Conservation (phyloP, 768 basidiomycete species). For the Psilocybe tampanensis region DNA sequence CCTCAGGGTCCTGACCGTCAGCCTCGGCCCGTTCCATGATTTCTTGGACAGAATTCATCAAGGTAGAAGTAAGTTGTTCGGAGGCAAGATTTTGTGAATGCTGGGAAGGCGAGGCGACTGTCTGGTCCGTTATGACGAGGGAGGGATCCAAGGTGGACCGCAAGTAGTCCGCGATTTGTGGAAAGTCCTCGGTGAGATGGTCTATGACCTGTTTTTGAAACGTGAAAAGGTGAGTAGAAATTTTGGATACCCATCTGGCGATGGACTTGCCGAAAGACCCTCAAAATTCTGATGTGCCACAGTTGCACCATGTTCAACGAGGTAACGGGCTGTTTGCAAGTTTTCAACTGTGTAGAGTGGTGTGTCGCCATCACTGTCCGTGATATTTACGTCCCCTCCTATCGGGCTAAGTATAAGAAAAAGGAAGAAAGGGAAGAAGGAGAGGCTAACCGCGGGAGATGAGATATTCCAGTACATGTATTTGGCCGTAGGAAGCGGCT, state of each 20-base stretch:
- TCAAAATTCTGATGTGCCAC: slow-evolving; percentile 65
- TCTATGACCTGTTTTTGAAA: slow-evolving; percentile 58
- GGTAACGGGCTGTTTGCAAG: slow-evolving; percentile 73
- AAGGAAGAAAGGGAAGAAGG: slow-evolving; percentile 11
- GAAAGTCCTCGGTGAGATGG: slow-evolving; percentile 72
- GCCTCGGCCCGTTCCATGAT: slow-evolving; percentile 60
- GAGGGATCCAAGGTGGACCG: slow-evolving; percentile 38
- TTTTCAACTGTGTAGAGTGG: slow-evolving; percentile 90
- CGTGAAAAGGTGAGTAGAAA: slow-evolving; percentile 12
- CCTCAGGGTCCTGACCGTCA: slow-evolving; percentile 69
- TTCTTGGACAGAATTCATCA: slow-evolving; percentile 66
- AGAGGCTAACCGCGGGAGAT: slow-evolving; percentile 58
- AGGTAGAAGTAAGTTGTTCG: slow-evolving; percentile 66
- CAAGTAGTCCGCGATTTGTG: slow-evolving; percentile 64
- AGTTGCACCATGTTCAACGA: slow-evolving; percentile 78
- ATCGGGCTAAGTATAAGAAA: background rate
- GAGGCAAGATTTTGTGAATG: slow-evolving; percentile 69
- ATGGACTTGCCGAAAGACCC: slow-evolving; percentile 68
- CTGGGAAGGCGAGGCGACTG: slow-evolving; percentile 49
- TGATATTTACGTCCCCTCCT: slow-evolving; percentile 89
- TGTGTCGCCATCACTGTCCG: slow-evolving; percentile 88
- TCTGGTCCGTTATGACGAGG: slow-evolving; percentile 20
- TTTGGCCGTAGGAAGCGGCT: slow-evolving; percentile 89
- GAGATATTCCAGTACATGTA: slow-evolving; percentile 76
- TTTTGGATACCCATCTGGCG: background rate